Base-by-base conservation (phyloP, 2,329 filamentous ascomycete species). In the Talaromyces verruculosus region DNA sequence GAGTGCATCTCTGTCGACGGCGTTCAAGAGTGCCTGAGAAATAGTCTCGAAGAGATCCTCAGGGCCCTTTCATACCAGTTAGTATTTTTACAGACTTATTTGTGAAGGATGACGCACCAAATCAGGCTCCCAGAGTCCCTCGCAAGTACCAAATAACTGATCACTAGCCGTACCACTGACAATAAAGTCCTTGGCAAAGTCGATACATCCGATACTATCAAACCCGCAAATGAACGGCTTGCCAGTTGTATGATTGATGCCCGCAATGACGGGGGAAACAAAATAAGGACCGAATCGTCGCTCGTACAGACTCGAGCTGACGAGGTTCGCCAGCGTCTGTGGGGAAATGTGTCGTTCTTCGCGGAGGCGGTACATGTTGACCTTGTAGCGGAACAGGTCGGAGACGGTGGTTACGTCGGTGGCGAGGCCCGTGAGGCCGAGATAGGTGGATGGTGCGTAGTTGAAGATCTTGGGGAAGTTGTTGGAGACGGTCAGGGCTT, bases 391-490 rank as follows among this genome's bases (percentile, higher is more conserved):
- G 87, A 99, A 96, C 72, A 98, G 90, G 82, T 99, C 94, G 74
- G 90, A 91, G 72, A 99, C 94, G 72, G 94, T 98, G 70, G 87
- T 88, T 70, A 99, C 93, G 79, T 99, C 95, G 73, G 95, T 99
- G 68, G 95, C 95, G 61, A 99, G 91, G 65, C 95, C 95, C 4
- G 95, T 98, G 68, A 99, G 89, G 65, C 95, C 95, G 41, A 99
- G 91, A 82, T 96, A 97, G 74, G 95, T 92, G 76, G 94, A 92
- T 76, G 82, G 79, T 71, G 92, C 93, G 86, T 96, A 98, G 81
- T 90, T 89, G 88, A 98, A 98, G 85, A 99, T 92, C 86, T 99
- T 99, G 84, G 95, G 95, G 86, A 98, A 98, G 89, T 98, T 79
- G 89, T 99, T 99, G 80, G 93, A 97, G 67, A 99, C 91, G 69